phyloP scores from a whole-genome alignment of 371 early-diverging fungal genomes.

The Mortierella sp. region DNA sequence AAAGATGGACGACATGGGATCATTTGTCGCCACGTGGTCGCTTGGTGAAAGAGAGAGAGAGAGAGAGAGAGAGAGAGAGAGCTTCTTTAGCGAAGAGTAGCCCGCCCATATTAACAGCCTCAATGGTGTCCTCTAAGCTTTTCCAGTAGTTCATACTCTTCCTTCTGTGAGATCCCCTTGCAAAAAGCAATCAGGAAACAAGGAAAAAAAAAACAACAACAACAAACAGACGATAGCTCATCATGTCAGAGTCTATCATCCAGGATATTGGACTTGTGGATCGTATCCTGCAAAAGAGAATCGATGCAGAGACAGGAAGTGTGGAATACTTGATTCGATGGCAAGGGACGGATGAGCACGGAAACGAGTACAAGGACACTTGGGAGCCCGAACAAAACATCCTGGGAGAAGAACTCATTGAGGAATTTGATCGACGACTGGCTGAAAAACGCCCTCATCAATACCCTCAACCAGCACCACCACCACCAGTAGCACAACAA shows the following conservation, averaged over 20 bases:
- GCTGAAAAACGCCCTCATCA: conserved; percentile 14
- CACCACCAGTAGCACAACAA: too few species aligned
- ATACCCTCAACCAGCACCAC: too few species aligned
- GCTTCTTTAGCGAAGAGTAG: too few species aligned
- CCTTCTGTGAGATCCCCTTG: neutral
- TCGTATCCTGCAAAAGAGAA: conserved; percentile 41
- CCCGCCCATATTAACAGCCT: too few species aligned
- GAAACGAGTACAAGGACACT: conserved; percentile 34
- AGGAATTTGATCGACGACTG: conserved; percentile 36
- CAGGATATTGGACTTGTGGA: conserved; percentile 49
- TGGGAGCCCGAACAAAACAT: conserved; percentile 52
- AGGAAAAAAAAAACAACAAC: neutral
- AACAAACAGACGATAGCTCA: conserved; percentile 8
- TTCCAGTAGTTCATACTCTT: too few species aligned
- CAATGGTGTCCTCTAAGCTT: too few species aligned
- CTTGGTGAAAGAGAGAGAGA: too few species aligned
- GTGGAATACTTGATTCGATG: conserved; percentile 43
- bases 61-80: too few species aligned
- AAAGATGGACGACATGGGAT: too few species aligned
- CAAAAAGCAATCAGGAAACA: neutral
- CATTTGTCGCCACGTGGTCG: too few species aligned
- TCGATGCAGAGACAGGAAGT: conserved; percentile 28
- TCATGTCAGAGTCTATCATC: conserved; percentile 17
- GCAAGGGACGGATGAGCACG: conserved; percentile 43
- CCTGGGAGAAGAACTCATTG: conserved; percentile 44